phyloP scores from a whole-genome alignment of 306 rosid genomes.

The Bauhinia variegata region DNA sequence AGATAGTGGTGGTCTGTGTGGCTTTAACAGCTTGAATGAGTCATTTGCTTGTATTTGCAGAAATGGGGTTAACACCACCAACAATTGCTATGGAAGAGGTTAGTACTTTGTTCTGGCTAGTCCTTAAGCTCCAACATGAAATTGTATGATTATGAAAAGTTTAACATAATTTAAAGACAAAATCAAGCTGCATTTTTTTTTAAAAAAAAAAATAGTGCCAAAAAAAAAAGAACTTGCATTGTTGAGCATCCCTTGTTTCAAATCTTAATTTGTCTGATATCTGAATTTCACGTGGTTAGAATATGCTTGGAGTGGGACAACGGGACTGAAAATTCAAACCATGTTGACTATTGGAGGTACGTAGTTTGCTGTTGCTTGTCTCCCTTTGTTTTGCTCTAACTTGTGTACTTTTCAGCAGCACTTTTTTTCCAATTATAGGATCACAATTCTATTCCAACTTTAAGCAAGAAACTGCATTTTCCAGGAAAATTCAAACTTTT shows the following conservation, averaged over 20 bases:
- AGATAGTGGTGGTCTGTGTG: slow-evolving; percentile 53
- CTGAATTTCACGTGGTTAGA: slow-evolving; percentile 38
- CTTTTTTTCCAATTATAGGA: background rate
- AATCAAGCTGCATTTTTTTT: no score
- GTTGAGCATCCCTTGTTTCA: background rate
- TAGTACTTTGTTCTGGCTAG: background rate
- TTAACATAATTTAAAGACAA: no score
- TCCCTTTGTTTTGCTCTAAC: background rate
- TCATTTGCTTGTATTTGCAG: slow-evolving; percentile 53
- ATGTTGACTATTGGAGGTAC: slow-evolving; percentile 50
- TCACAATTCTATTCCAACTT: background rate
- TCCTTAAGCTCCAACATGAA: background rate
- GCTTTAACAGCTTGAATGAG: slow-evolving; percentile 47
- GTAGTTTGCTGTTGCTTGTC: slow-evolving; percentile 16
- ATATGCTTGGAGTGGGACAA: slow-evolving; percentile 51
- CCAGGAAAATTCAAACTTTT: no score
- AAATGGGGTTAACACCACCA: slow-evolving; percentile 46
- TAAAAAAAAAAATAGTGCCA: no score
- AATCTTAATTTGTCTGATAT: background rate
- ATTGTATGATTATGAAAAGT: no score
- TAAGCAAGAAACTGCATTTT: background rate
- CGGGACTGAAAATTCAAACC: slow-evolving; percentile 40
- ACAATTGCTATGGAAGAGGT: slow-evolving; percentile 53
- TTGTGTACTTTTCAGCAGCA: background rate
- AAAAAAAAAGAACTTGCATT: no score